Conservation (phyloP, 495 filamentous ascomycete species). For the Zalerion maritima region DNA sequence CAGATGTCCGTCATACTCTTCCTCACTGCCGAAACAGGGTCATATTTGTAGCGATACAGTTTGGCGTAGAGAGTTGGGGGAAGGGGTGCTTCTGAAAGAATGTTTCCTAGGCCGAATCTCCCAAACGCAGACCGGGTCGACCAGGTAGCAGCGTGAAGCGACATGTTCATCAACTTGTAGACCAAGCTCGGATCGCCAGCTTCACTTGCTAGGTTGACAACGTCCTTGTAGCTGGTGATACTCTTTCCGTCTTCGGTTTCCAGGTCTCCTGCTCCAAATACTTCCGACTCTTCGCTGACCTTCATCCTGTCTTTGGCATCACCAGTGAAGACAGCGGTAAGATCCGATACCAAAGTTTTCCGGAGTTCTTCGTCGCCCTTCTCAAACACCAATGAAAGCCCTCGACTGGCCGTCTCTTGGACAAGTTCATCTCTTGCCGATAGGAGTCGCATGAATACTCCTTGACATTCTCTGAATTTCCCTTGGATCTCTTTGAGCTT, state of each 20-base stretch:
- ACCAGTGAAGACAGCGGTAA: slow-evolving; percentile 78
- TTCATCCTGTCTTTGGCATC: slow-evolving; percentile 53
- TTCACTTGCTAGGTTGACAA: slow-evolving; percentile 83
- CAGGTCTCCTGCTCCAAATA: slow-evolving; percentile 87
- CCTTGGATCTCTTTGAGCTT: slow-evolving; percentile 54
- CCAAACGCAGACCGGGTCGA: slow-evolving; percentile 89
- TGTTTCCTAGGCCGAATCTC: slow-evolving; percentile 78
- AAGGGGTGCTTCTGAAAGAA: slow-evolving; percentile 74
- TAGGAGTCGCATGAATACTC: slow-evolving; percentile 74
- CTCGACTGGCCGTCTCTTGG: slow-evolving; percentile 86
- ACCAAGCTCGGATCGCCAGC: slow-evolving; percentile 88
- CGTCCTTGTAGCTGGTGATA: slow-evolving; percentile 88
- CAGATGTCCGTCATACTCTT: slow-evolving; percentile 96
- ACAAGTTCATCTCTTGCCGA: slow-evolving; percentile 82
- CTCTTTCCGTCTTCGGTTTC: slow-evolving; percentile 82
- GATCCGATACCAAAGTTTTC: slow-evolving; percentile 68
- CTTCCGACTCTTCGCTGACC: slow-evolving; percentile 73
- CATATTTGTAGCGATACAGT: slow-evolving; percentile 84
- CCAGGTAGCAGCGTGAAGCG: slow-evolving; percentile 90
- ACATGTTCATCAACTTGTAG: slow-evolving; percentile 94
- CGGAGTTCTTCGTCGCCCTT: slow-evolving; percentile 69
- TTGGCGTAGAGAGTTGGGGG: slow-evolving; percentile 93
- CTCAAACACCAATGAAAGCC: slow-evolving; percentile 80
- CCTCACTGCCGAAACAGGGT: slow-evolving; percentile 84
- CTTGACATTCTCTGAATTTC: slow-evolving; percentile 64